Evolutionary conservation across 2,329 filamentous ascomycete species (phyloP), one percentile per base, ranked within the genome.

Genomic region (Pseudogymnoascus sp.): DNA sequence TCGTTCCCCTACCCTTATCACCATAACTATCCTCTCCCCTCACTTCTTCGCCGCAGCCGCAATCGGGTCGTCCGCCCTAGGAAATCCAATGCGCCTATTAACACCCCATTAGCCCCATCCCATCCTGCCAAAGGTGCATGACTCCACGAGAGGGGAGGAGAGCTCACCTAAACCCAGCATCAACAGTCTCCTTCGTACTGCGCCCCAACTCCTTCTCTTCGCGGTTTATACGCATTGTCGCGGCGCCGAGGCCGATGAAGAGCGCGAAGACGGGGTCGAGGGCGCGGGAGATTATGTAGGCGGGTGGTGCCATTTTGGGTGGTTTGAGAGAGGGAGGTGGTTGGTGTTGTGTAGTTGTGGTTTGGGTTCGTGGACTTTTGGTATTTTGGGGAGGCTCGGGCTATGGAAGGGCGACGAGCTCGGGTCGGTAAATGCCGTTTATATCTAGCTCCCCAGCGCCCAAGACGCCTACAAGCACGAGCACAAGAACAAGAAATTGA

Each of bases 241-340:
- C 78, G n/a, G 81, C 79, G 7, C 77, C 75, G 8, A 78, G 69
- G 57, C 81, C 81, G 67, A 84, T 81, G 64, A 75, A 70, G 37
- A 78, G 62, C 24, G 81, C 81, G 67, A 84, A 84, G 62, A 84
- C 61, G 33, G 81, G 81, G 67, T 84, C 81, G 5, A 74, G 75
- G 63, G 78, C 65, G 69, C 79, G 81, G 50, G 70, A 71, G 26
- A 72, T 70, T 33, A 72, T 62, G 61, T 72, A 64, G 2, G 66
- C 61, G 61, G 71, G 66, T 37, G 70, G 54, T 59, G 70, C 66
- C 71, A 72, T 72, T 21, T 62, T 68, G 40, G 13, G n/a, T 26
- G 21, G n/a, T 33, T 24, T 24, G 9, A 29, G n/a, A 17, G 39
- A 21, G 21, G 21, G 21, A 21, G 33, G 9, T 13, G 26, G 26